phyloP scores from a whole-genome alignment of 2,329 filamentous ascomycete genomes.

The Waltergamsia citrina region DNA sequence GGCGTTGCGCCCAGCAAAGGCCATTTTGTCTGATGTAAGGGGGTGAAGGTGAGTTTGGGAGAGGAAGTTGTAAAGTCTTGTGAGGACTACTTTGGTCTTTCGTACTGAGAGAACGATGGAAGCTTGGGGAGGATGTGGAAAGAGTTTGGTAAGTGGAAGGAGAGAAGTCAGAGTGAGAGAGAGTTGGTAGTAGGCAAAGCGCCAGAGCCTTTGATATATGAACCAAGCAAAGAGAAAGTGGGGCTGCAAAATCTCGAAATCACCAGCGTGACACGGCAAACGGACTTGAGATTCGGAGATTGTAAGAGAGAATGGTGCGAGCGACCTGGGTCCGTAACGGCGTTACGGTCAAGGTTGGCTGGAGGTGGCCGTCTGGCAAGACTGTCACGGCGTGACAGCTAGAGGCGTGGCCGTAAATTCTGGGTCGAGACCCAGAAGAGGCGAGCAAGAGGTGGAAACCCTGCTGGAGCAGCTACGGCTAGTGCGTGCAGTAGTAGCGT shows the following conservation, averaged over 20 bases:
- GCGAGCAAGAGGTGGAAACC: slow-evolving; percentile 1
- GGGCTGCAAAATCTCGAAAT: slow-evolving; percentile 3
- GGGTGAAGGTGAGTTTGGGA: slow-evolving; percentile 2
- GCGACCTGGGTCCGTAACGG: not conserved
- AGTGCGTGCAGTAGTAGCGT: slow-evolving; percentile 3
- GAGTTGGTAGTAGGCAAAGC: not conserved
- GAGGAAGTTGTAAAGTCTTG: not conserved
- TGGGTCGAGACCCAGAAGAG: slow-evolving; percentile 5
- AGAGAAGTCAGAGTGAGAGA: slow-evolving; percentile 1
- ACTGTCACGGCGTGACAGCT: not conserved
- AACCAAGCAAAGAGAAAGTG: slow-evolving; percentile 3
- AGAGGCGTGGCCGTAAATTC: slow-evolving; percentile 3
- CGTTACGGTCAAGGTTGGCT: not conserved
- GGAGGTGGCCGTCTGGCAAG: not conserved
- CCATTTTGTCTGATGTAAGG: slow-evolving; percentile 17
- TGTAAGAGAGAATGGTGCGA: slow-evolving; percentile 3
- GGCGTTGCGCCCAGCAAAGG: slow-evolving; percentile 22
- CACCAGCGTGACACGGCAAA: not conserved
- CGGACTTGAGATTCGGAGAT: not conserved
- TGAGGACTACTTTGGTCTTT: not conserved
- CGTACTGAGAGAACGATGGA: no score
- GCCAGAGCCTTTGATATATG: slow-evolving; percentile 6
- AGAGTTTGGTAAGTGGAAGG: not conserved
- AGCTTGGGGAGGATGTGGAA: slow-evolving; percentile 1
- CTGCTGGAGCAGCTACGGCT: slow-evolving; percentile 3